Evolutionary conservation across 2,329 filamentous ascomycete genomes (phyloP).

Genomic region (Fusarium secorum): DNA sequence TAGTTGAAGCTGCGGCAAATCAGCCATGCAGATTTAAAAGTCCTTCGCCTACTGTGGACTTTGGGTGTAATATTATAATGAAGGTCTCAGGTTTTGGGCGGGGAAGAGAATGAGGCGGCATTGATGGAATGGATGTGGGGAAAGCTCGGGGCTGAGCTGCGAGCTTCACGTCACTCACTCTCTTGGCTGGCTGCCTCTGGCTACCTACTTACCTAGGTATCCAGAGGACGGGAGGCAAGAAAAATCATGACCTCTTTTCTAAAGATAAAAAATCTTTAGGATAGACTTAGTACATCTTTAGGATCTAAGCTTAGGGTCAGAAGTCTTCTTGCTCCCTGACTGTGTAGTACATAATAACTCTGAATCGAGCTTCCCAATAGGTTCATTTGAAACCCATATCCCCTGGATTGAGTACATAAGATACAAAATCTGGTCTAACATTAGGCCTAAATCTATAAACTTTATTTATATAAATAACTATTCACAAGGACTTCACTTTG

Average conservation of each 20-base stretch:
- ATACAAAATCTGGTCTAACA: background rate
- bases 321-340: background rate
- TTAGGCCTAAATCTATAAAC: background rate
- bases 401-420: background rate
- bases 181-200: slow-evolving; percentile 23
- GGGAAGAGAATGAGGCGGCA: slow-evolving; percentile 32
- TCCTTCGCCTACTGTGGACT: background rate
- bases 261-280: background rate
- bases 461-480: background rate
- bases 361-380: background rate
- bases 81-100: slow-evolving; percentile 28
- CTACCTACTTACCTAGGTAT: background rate
- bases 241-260: background rate
- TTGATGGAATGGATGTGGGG: slow-evolving; percentile 25
- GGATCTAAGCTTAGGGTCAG: background rate
- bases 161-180: slow-evolving; percentile 8
- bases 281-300: background rate
- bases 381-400: background rate
- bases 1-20: background rate
- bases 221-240: background rate
- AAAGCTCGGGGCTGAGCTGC: slow-evolving; percentile 18
- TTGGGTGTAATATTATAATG: background rate
- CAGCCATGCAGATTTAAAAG: background rate
- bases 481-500: background rate
- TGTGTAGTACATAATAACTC: background rate